Base-by-base conservation (phyloP, 1,284 basidiomycete genomes). In the Xanthoconium separans region DNA sequence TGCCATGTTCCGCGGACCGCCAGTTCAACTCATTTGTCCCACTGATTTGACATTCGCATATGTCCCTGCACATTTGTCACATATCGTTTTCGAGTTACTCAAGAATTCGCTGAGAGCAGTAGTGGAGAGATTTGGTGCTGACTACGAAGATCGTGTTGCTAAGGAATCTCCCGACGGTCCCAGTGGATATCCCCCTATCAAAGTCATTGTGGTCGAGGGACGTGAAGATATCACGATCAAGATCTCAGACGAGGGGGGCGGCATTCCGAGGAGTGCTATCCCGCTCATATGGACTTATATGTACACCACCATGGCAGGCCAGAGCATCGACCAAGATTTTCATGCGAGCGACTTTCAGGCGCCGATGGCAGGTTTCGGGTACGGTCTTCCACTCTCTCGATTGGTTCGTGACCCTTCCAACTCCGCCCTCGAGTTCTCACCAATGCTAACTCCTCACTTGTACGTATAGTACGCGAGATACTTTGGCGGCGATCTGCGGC, bases 211-310 rank as follows among this genome's bases (percentile, higher is more conserved):
- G 22, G 93, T 98, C 2, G 95, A 98, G 70, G 94, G 94, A 13
- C 89, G 85, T 60, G 89, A 90, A 70, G 96, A 99, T 70, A 98
- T 99, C 64, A 99, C 96, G 9, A 95, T 99, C 82, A 99, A 99
- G 82, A 98, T 99, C 62, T 85, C 82, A 22, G 92, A 94, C 70
- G 96, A 99, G 69, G 96, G 96, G 11, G 97, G 96, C 6, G 97
- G 97, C 2, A 99, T 99, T 56, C 86, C 95, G 18, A 76, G 96
- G 45, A 93, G 91, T 63, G 96, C 95, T 1, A 89, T 98, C 33
- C 93, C 94, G 6, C 80, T 97, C 50, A 97, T 98, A 50, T 99
- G 96, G 96, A 98, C 95, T 55, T 99, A 96, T 73, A 96, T 95
- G 89, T 99, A 99, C 70, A 99, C 97, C 34, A 99, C 97, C 2